Percentiles rank a stretch among this genome's conserved stretches.
Evolutionary conservation across 495 filamentous ascomycete genomes (phyloP).

Genomic region (Penicillium argentinense): DNA sequence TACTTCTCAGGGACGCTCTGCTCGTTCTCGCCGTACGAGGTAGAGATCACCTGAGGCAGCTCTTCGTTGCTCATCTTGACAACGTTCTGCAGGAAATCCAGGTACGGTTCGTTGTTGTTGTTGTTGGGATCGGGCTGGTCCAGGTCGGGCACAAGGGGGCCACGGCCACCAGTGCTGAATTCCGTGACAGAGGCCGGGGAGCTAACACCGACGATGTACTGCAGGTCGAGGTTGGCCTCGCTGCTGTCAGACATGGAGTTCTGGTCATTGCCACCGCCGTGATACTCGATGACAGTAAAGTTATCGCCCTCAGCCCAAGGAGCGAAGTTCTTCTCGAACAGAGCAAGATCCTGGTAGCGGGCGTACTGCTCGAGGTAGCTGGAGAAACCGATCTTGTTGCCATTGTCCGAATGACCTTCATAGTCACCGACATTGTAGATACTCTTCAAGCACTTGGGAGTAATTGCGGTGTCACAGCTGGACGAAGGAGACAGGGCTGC

Average conservation of each 20-base stretch:
- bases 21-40: conserved; percentile 82
- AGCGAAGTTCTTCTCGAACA: conserved; percentile 54
- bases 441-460: conserved; percentile 57
- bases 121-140: conserved; percentile 51
- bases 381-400: conserved; percentile 58
- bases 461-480: conserved; percentile 49
- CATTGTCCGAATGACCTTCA: conserved; percentile 31
- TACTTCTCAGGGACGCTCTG: conserved; percentile 67
- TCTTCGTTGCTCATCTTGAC: conserved; percentile 47
- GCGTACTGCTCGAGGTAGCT: conserved; percentile 70
- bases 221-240: conserved; percentile 77
- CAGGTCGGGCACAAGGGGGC: conserved; percentile 60
- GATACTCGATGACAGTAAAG: conserved; percentile 61
- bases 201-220: conserved; percentile 63
- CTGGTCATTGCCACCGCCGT: conserved; percentile 57
- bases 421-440: conserved; percentile 63
- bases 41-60: conserved; percentile 74
- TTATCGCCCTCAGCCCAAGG: conserved; percentile 57
- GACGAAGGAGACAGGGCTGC: conserved; percentile 14
- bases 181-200: conserved; percentile 61
- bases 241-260: conserved; percentile 45
- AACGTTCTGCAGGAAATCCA: conserved; percentile 66
- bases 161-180: conserved; percentile 66
- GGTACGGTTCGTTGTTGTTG: conserved; percentile 74
- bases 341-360: conserved; percentile 55